Percentiles rank a stretch among this genome's conserved stretches.
phyloP scores from a whole-genome alignment of 192 early-diverging fungal genomes.

The Paraglomus brasilianum region DNA sequence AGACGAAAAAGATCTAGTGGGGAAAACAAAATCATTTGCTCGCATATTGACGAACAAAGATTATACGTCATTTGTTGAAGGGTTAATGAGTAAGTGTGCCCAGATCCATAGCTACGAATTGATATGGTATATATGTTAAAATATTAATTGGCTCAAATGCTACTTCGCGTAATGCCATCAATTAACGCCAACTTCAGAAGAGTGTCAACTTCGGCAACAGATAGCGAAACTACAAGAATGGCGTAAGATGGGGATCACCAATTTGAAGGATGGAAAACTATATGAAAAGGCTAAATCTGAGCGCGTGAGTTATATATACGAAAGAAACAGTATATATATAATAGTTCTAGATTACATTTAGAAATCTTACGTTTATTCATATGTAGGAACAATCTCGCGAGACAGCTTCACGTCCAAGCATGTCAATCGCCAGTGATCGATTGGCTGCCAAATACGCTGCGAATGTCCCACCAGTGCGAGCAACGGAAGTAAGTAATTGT shows the following conservation, averaged over 20 bases:
- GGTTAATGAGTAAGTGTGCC: constrained; percentile 5
- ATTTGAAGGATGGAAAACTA: background rate
- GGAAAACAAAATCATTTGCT: constrained; percentile 82
- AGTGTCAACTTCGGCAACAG: background rate
- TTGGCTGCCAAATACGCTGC: constrained; percentile 7
- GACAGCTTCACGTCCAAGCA: constrained; percentile 6
- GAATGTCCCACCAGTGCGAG: constrained; percentile 4
- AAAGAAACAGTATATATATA: background rate
- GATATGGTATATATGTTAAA: background rate
- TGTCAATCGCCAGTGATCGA: constrained; percentile 7
- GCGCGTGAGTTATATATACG: constrained; percentile 14
- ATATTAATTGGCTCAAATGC: too few relatives aligned
- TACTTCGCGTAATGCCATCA: too few relatives aligned
- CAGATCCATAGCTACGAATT: background rate
- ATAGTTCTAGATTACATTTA: too few relatives aligned
- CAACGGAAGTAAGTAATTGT: background rate
- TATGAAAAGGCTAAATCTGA: constrained; percentile 25
- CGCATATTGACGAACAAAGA: constrained; percentile 68
- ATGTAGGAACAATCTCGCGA: constrained; percentile 16
- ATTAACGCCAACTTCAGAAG: background rate
- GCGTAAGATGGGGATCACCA: constrained; percentile 23
- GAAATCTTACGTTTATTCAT: background rate
- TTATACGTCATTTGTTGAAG: constrained; percentile 15
- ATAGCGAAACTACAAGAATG: constrained; percentile 29
- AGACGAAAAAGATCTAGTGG: constrained; percentile 86